These are phyloP conservation scores for Melaleuca alternifolia DNA, from an alignment of 345 rosid species.

Conservation along the genomic window DNA sequence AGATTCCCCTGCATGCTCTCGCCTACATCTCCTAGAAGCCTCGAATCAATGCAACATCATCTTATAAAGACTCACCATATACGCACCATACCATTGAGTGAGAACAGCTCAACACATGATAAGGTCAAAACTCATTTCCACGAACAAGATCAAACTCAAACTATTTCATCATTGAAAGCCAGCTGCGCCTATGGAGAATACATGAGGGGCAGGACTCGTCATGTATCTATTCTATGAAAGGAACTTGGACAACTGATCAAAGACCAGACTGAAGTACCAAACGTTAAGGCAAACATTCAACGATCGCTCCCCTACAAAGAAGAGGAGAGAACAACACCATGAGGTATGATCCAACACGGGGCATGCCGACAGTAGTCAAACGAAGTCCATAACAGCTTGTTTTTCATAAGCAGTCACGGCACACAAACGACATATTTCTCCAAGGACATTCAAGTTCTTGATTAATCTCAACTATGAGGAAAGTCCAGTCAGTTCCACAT, in stretches of 20 bases:
- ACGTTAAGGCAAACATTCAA: not conserved
- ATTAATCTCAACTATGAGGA: not conserved
- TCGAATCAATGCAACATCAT: not conserved
- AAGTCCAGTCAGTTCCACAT: not conserved
- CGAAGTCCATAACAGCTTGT: not conserved
- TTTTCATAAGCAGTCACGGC: not conserved
- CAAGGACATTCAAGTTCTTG: not conserved
- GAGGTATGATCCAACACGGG: not conserved
- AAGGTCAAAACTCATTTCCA: not conserved
- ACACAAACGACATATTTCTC: not conserved
- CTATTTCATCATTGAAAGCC: not conserved
- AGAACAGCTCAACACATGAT: not conserved
- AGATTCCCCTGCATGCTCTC: not conserved
- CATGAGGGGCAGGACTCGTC: not conserved
- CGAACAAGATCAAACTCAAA: not conserved
- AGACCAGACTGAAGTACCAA: not conserved
- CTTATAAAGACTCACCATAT: not conserved
- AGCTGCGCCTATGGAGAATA: not conserved
- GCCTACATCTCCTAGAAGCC: not conserved
- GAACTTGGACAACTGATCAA: not conserved
- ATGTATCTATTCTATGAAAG: not conserved
- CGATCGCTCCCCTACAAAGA: not conserved
- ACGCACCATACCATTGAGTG: not conserved
- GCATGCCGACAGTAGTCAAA: not conserved
- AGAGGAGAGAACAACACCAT: not conserved